Evolutionary conservation across 768 basidiomycete species (phyloP).

Genomic region (Ephemerocybe angulata): DNA sequence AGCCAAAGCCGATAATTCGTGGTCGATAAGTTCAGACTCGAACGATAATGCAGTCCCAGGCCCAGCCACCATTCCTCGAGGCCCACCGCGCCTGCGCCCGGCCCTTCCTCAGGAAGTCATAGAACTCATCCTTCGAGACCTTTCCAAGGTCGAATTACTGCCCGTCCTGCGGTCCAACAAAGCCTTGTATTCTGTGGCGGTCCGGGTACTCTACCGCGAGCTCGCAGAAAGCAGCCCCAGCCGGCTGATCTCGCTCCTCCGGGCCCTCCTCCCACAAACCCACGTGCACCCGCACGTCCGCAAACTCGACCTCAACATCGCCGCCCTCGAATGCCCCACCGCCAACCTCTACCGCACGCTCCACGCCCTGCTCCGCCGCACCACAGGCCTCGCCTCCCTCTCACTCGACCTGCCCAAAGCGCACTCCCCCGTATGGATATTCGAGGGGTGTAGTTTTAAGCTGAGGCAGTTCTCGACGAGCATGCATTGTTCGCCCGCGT

Average conservation of each 20-base stretch:
- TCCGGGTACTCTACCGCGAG: constrained; percentile 22
- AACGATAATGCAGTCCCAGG: neutral
- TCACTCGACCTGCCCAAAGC: constrained; percentile 47
- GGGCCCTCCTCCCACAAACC: constrained; percentile 35
- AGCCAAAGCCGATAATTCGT: neutral
- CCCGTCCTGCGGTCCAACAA: constrained; percentile 17
- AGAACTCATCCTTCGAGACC: constrained; percentile 20
- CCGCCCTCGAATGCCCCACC: constrained; percentile 32
- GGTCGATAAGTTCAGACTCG: neutral
- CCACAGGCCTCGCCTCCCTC: constrained; percentile 38
- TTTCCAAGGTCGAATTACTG: constrained; percentile 20
- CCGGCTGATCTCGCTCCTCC: constrained; percentile 34
- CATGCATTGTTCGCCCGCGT: constrained; percentile 44
- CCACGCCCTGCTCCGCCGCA: constrained; percentile 37
- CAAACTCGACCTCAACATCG: constrained; percentile 43
- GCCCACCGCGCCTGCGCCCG: neutral
- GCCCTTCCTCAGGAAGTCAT: constrained; percentile 26
- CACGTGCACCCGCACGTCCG: constrained; percentile 41
- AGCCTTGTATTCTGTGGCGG: constrained; percentile 20
- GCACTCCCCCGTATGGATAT: constrained; percentile 46
- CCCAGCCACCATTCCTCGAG: neutral
- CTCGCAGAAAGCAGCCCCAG: constrained; percentile 3
- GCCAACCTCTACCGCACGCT: constrained; percentile 49
- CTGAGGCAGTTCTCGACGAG: constrained; percentile 52
- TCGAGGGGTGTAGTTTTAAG: constrained; percentile 40